These are phyloP conservation scores for Syzygium syzygioides DNA, from an alignment of 441 rosid species.

Conservation along the genomic window DNA sequence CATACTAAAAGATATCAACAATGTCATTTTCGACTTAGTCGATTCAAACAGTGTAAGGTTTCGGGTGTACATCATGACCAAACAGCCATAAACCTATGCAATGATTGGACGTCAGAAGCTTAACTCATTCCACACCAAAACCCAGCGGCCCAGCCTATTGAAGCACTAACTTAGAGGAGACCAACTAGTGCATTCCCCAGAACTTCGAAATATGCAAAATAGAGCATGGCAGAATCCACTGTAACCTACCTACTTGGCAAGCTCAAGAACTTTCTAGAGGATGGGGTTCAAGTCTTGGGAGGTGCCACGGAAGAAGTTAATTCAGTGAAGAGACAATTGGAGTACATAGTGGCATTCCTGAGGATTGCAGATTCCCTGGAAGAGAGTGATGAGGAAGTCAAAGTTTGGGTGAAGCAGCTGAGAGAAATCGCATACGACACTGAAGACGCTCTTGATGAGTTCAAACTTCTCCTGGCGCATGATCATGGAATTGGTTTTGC, in stretches of 20 bases:
- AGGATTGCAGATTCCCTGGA: slow-evolving; percentile 27
- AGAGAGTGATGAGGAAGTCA: slow-evolving; percentile 30
- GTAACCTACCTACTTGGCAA: slow-evolving; percentile 15
- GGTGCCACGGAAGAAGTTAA: slow-evolving; percentile 22
- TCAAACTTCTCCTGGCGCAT: slow-evolving; percentile 16
- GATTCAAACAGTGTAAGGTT: background rate
- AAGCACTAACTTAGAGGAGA: background rate
- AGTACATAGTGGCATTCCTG: slow-evolving; percentile 28
- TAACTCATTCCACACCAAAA: background rate
- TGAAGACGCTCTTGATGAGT: slow-evolving; percentile 48
- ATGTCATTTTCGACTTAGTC: too few species aligned
- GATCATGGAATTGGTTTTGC: background rate
- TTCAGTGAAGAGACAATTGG: slow-evolving; percentile 19
- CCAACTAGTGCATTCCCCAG: background rate
- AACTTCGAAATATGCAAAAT: accelerated
- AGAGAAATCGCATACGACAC: slow-evolving; percentile 30
- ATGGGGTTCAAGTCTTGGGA: slow-evolving; percentile 9
- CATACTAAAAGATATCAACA: background rate
- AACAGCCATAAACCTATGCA: background rate
- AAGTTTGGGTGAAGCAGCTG: slow-evolving; percentile 40
- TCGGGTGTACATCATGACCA: background rate
- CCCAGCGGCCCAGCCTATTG: background rate
- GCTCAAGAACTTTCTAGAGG: slow-evolving; percentile 13
- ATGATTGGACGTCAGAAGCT: background rate
- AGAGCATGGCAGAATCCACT: background rate